Percentiles rank a stretch among this genome's conserved stretches.
These are phyloP conservation scores for Zychaea mexicana DNA, from an alignment of 371 early-diverging fungal species.

Conservation along the genomic window DNA sequence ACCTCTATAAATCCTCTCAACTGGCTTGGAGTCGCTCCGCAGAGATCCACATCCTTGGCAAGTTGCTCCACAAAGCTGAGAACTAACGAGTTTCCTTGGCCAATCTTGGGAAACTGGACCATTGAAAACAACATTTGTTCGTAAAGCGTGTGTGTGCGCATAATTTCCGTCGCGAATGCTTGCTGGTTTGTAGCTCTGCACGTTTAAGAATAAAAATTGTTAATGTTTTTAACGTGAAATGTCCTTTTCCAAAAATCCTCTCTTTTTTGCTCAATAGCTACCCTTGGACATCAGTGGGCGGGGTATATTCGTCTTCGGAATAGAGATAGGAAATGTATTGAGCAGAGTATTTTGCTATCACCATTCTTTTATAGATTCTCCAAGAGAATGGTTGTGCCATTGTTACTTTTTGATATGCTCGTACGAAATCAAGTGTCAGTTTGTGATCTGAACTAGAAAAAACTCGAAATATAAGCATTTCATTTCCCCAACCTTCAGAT, in stretches of 20 bases:
- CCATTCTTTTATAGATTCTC: constrained; percentile 49
- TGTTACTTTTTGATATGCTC: constrained; percentile 30
- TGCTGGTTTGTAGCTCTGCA: not conserved
- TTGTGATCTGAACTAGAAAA: not conserved
- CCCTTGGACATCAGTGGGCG: constrained; percentile 13
- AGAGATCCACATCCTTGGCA: constrained; percentile 59
- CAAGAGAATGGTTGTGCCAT: constrained; percentile 38
- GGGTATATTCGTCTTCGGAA: constrained; percentile 29
- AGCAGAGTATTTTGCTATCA: constrained; percentile 49
- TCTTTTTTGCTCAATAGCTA: no score
- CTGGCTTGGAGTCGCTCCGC: constrained; percentile 42
- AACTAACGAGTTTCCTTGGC: constrained; percentile 56
- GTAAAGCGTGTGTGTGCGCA: constrained; percentile 60
- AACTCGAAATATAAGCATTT: not conserved
- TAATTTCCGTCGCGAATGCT: constrained; percentile 52
- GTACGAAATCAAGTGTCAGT: constrained; percentile 22
- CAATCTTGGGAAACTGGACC: constrained; percentile 66
- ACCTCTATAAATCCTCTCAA: constrained; percentile 52
- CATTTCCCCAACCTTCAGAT: not conserved
- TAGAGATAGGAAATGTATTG: constrained; percentile 26
- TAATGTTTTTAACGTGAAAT: no score
- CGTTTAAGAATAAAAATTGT: no score
- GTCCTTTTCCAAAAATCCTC: no score
- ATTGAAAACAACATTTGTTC: constrained; percentile 60
- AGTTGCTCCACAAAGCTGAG: constrained; percentile 68